Percentiles rank a stretch among this genome's conserved stretches.
Conservation (phyloP, 495 filamentous ascomycete genomes). For the Penicillium goetzii region DNA sequence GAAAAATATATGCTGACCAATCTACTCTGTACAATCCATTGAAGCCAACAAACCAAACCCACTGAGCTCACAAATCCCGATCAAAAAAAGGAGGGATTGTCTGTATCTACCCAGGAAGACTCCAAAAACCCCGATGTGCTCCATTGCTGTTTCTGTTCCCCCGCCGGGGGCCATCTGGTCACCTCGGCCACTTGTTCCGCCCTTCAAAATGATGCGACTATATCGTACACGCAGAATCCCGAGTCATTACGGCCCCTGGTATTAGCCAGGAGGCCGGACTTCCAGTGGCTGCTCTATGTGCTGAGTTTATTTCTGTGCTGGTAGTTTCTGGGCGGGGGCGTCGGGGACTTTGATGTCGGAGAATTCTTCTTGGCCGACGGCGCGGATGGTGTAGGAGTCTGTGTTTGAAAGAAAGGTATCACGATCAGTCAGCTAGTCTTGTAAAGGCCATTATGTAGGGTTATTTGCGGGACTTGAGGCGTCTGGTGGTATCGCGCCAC, state of each 20-base stretch:
- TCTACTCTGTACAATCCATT: constrained; percentile 29
- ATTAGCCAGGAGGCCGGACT: not conserved
- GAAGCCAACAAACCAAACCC: constrained; percentile 23
- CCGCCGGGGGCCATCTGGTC: constrained; percentile 7
- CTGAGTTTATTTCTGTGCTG: constrained; percentile 13
- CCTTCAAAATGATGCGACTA: constrained; percentile 16
- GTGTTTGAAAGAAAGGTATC: not conserved
- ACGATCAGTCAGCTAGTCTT: constrained; percentile 10
- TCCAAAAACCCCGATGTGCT: constrained; percentile 35
- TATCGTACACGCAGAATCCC: constrained; percentile 26
- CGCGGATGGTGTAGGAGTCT: constrained; percentile 89
- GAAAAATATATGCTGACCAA: constrained; percentile 20
- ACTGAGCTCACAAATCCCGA: constrained; percentile 22
- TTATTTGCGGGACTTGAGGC: not conserved
- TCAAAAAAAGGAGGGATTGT: constrained; percentile 11
- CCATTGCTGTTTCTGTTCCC: constrained; percentile 22
- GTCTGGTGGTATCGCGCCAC: constrained; percentile 13
- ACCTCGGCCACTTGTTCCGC: constrained; percentile 4
- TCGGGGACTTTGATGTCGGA: constrained; percentile 89
- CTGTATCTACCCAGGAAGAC: constrained; percentile 29
- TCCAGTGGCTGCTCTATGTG: not conserved
- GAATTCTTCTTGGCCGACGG: constrained; percentile 96
- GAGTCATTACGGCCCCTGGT: not conserved
- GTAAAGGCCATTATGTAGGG: not conserved
- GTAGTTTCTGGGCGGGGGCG: constrained; percentile 52